Evolutionary conservation across 2,329 filamentous ascomycete genomes (phyloP), one percentile per base, ranked within the genome.

Genomic region (Metarhizium album): DNA sequence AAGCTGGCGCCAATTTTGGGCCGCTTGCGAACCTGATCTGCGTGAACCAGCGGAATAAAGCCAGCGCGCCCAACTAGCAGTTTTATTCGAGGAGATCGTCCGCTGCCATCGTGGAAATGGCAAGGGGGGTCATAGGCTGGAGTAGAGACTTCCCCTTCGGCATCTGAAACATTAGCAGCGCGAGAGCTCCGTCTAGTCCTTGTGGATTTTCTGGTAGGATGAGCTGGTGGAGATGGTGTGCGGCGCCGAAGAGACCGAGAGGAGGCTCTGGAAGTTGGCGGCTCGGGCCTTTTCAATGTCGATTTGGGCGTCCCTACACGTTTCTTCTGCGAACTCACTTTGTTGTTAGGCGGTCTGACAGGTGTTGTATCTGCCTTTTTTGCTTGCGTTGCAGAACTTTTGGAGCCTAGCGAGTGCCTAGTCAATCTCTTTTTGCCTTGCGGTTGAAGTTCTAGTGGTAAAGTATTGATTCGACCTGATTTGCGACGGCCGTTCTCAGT

Each of bases 401-500:
- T 53, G 59, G 47, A 63, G 54, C 52, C 60, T 57, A 58, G 45
- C 20, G 65, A 66, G 50, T 72, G 69, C 55, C 79, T 70, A 2
- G 76, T 80, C 53, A 73, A 66, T 49, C 78, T 72, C 57, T 76
- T 80, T 48, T 72, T 71, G 38, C 70, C 69, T 45, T 65, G 69
- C 16, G 73, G 69, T 53, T 76, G 74, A 42, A 78, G 58, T 54
- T 82, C 78, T 29, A 76, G 54, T 18, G 79, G 78, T 14, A 81
- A 60, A 2, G 64, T 64, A 61, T 85, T 84, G 59, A 81, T 79
- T 54, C 82, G 76, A 40, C 80, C 80, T 22, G 82, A 86, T 61
- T 82, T 84, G 53, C 82, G 76, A 55, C 77, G 77, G 46, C 87
- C 88, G 78, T 77, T 86, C 70, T 77, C 80, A 45, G 86, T 79